Evolutionary conservation across 1,284 basidiomycete species (phyloP).

Genomic region (Sanghuangporus baumii): DNA sequence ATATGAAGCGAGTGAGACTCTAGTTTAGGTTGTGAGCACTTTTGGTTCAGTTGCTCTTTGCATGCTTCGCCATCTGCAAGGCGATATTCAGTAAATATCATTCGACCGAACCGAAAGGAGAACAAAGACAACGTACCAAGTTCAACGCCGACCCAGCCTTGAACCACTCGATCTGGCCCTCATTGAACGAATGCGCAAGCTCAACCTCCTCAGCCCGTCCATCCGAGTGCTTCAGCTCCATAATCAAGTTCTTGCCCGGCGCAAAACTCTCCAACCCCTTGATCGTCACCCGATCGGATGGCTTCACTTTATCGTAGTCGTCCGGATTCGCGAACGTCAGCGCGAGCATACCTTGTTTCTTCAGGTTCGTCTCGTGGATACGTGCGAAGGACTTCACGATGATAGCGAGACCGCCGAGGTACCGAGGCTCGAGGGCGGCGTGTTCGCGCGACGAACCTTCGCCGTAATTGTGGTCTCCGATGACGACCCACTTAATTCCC

Average conservation of each 20-base stretch:
- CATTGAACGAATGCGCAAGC: slow-evolving; percentile 79
- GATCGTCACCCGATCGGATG: slow-evolving; percentile 82
- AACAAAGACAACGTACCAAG: slow-evolving; percentile 39
- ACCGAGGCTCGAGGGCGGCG: slow-evolving; percentile 96
- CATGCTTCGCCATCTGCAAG: slow-evolving; percentile 45
- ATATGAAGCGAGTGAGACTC: neutral
- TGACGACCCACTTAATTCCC: slow-evolving; percentile 93
- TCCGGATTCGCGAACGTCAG: slow-evolving; percentile 83
- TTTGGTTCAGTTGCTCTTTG: slow-evolving; percentile 32
- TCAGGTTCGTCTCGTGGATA: slow-evolving; percentile 98
- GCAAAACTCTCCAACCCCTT: slow-evolving; percentile 78
- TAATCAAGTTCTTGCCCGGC: slow-evolving; percentile 83
- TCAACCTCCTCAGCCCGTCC: slow-evolving; percentile 68
- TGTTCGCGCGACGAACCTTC: slow-evolving; percentile 98
- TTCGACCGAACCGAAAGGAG: neutral
- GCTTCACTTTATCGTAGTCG: slow-evolving; percentile 87
- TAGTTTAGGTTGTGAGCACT: no score
- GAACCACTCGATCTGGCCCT: slow-evolving; percentile 93
- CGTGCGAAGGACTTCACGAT: slow-evolving; percentile 94
- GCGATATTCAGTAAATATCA: neutral
- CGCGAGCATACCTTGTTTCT: slow-evolving; percentile 96
- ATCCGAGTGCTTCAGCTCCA: slow-evolving; percentile 78
- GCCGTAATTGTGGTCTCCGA: slow-evolving; percentile 95
- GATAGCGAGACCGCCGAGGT: slow-evolving; percentile 93
- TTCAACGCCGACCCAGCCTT: slow-evolving; percentile 88